phyloP scores from a whole-genome alignment of 2,329 filamentous ascomycete species.

The Fonsecaea erecta region DNA sequence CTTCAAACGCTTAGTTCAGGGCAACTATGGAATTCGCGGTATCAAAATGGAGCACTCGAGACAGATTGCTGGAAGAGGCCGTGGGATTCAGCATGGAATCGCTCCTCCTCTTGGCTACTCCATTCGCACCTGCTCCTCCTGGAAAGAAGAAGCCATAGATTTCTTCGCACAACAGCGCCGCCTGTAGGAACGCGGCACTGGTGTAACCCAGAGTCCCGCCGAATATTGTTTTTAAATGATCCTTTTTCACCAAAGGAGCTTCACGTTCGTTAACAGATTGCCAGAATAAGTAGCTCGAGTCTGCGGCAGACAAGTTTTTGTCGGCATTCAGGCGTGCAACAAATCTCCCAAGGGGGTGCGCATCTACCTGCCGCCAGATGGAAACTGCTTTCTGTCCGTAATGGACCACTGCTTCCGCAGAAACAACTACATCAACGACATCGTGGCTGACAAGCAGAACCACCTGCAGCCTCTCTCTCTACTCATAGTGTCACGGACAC shows the following conservation, averaged over 20 bases:
- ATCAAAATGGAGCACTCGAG: conserved; percentile 84
- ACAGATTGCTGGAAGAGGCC: conserved; percentile 82
- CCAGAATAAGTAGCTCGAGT: conserved; percentile 2
- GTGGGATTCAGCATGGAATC: conserved; percentile 47
- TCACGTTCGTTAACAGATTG: too few relatives aligned
- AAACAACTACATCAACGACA: too few relatives aligned
- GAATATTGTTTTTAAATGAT: not conserved
- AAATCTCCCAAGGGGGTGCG: too few relatives aligned
- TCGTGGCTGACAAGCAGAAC: too few relatives aligned
- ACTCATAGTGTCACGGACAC: not conserved
- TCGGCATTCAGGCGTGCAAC: conserved; percentile 6
- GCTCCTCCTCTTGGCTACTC: conserved; percentile 40
- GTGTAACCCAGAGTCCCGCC: not conserved
- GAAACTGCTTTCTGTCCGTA: too few relatives aligned
- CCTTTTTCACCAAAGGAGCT: too few relatives aligned
- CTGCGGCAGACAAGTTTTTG: conserved; percentile 4
- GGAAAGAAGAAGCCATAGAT: conserved; percentile 95
- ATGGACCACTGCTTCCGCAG: too few relatives aligned
- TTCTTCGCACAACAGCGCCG: conserved; percentile 43
- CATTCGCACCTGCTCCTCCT: conserved; percentile 62
- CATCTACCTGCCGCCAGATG: too few relatives aligned
- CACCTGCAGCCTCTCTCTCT: not conserved
- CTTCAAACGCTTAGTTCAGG: conserved; percentile 96
- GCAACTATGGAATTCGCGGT: conserved; percentile 91
- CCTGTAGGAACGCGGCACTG: not conserved